Conservation (phyloP, 306 rosid genomes). For the Pyrus pyrifolia region DNA sequence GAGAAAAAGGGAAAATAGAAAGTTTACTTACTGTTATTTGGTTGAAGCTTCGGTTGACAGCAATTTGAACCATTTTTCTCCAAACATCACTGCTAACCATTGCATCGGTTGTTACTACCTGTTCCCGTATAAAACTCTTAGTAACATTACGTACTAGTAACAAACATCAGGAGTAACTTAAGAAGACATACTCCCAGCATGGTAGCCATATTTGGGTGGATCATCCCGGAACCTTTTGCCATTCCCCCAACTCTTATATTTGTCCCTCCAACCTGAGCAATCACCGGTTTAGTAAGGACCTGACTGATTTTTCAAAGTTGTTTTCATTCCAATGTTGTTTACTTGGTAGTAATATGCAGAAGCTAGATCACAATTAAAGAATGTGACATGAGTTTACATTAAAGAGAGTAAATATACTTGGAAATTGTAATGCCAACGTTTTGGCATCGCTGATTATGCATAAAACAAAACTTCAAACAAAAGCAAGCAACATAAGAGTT, state of each 20-base stretch:
- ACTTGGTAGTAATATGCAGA: not conserved
- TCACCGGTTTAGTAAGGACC: constrained; percentile 2
- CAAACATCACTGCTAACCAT: constrained; percentile 63
- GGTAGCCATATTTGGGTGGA: constrained; percentile 99
- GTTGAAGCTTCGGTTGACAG: constrained; percentile 91
- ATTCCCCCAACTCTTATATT: constrained; percentile 80
- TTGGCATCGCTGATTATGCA: not conserved
- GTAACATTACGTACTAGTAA: not conserved
- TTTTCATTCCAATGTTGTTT: not conserved
- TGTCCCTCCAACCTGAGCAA: constrained; percentile 63
- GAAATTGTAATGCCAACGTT: not conserved
- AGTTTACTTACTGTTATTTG: constrained; percentile 70
- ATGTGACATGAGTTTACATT: too few relatives aligned
- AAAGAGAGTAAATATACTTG: too few relatives aligned
- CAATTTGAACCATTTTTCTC: constrained; percentile 79
- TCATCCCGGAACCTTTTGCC: constrained; percentile 99
- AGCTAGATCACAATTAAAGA: not conserved
- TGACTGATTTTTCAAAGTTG: not conserved
- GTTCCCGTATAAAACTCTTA: not conserved
- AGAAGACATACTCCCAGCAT: constrained; percentile 73
- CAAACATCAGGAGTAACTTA: not conserved
- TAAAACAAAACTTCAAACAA: not conserved
- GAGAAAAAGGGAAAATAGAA: not conserved
- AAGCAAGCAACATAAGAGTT: not conserved
- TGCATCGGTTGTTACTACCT: constrained; percentile 96